Conservation (phyloP, 169 alveolate genomes). For the Theileria sp. region DNA sequence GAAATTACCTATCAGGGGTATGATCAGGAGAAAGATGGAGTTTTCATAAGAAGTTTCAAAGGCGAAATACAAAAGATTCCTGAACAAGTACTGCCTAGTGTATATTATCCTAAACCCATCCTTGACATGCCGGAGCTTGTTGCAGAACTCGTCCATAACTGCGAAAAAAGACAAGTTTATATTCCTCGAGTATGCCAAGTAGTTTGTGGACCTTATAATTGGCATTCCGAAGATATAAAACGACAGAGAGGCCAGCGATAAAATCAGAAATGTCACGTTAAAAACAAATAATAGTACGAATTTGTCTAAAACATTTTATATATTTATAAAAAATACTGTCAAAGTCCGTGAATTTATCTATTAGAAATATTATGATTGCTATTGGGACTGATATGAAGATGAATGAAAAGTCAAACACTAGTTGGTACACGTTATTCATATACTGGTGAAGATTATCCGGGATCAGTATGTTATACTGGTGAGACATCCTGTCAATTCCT, state of each 20-base stretch:
- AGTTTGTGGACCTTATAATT: conserved; percentile 3
- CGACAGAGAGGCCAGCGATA: conserved; percentile 35
- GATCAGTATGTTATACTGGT: conserved; percentile 43
- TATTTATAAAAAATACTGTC: conserved; percentile 12
- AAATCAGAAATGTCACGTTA: conserved; percentile 27
- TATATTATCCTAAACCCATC: conserved; percentile 38
- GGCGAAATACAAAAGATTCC: conserved; percentile 36
- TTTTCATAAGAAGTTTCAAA: conserved; percentile 62
- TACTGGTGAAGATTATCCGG: conserved; percentile 35
- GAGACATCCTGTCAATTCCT: conserved; percentile 67
- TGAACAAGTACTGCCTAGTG: conserved; percentile 23
- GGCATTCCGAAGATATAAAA: conserved; percentile 51
- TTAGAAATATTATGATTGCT: not conserved
- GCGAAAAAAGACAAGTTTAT: conserved; percentile 23
- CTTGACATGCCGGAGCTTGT: conserved; percentile 33
- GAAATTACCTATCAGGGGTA: conserved; percentile 40
- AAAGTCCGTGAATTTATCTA: conserved; percentile 9
- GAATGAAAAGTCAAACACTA: conserved; percentile 60
- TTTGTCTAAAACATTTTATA: conserved; percentile 13
- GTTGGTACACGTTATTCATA: conserved; percentile 41
- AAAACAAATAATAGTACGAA: conserved; percentile 14
- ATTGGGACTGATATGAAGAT: conserved; percentile 49
- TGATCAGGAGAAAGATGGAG: conserved; percentile 22
- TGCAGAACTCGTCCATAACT: conserved; percentile 26
- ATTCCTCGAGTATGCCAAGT: conserved; percentile 7